Conservation (phyloP, 345 rosid genomes). For the Laguncularia racemosa region DNA sequence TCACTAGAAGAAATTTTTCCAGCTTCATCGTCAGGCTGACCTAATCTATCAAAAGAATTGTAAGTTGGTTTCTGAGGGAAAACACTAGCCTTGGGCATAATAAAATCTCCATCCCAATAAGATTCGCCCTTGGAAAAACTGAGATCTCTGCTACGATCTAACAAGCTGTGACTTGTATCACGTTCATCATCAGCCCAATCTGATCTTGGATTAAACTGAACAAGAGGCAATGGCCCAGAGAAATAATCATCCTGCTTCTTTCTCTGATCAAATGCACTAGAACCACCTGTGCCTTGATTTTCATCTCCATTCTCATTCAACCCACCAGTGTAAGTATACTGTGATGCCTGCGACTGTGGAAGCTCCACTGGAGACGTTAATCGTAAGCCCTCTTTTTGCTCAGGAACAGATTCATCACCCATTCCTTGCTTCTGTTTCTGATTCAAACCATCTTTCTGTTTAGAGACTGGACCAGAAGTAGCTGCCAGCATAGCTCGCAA, state of each 20-base stretch:
- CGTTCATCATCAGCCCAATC: slow-evolving; percentile 99
- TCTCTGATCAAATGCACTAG: slow-evolving; percentile 33
- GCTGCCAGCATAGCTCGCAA: slow-evolving; percentile 67
- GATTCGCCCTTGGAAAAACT: slow-evolving; percentile 55
- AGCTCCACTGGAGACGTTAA: slow-evolving; percentile 44
- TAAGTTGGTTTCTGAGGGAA: slow-evolving; percentile 55
- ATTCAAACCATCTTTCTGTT: slow-evolving; percentile 63
- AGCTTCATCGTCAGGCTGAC: slow-evolving; percentile 57
- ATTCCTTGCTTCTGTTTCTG: slow-evolving; percentile 56
- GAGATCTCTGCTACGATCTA: slow-evolving; percentile 52
- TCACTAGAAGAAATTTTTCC: slow-evolving; percentile 53
- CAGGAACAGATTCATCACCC: slow-evolving; percentile 35
- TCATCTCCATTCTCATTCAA: slow-evolving; percentile 32
- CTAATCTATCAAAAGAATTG: slow-evolving; percentile 43
- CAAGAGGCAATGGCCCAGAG: slow-evolving; percentile 67
- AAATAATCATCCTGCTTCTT: slow-evolving; percentile 55
- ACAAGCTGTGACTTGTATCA: slow-evolving; percentile 69
- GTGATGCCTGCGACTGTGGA: slow-evolving; percentile 49
- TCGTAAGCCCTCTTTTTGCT: slow-evolving; percentile 26
- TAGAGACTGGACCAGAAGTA: slow-evolving; percentile 42
- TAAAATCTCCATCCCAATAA: slow-evolving; percentile 71
- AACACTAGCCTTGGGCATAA: slow-evolving; percentile 53
- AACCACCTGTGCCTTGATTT: slow-evolving; percentile 25
- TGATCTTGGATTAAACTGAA: slow-evolving; percentile 76
- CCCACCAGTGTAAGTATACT: slow-evolving; percentile 20